These are phyloP conservation scores for Jaltomata sinuosa DNA, from an alignment of 257 asterid species.

Conservation along the genomic window DNA sequence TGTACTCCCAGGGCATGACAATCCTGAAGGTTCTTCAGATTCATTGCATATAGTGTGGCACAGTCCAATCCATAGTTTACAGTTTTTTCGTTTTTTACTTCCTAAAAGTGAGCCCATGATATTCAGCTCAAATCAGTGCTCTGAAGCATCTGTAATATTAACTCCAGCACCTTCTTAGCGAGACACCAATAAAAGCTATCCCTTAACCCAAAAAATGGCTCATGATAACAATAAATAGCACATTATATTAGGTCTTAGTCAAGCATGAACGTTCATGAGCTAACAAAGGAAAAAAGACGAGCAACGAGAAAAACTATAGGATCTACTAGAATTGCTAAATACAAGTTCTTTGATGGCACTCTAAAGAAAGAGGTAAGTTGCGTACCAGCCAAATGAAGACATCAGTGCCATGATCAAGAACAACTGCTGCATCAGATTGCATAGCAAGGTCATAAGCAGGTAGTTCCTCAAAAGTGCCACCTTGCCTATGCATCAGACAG, in stretches of 20 bases:
- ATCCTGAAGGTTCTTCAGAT: not conserved
- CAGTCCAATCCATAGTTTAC: not conserved
- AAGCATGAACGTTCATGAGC: not conserved
- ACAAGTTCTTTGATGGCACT: not conserved
- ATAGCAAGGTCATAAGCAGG: slow-evolving; percentile 96
- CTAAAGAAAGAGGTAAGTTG: not conserved
- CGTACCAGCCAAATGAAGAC: slow-evolving; percentile 98
- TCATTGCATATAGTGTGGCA: not conserved
- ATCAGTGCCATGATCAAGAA: slow-evolving; percentile 98
- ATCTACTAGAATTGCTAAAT: not conserved
- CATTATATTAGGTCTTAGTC: not conserved
- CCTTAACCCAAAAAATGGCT: not conserved
- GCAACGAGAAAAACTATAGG: not conserved
- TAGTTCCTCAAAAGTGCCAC: slow-evolving; percentile 94
- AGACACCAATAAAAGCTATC: not conserved
- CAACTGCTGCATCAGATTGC: slow-evolving; percentile 98
- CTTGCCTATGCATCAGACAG: slow-evolving; percentile 95
- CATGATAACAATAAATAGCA: not conserved
- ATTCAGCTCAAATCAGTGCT: not conserved
- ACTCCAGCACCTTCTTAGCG: not conserved
- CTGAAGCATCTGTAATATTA: not conserved
- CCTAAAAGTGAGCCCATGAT: not conserved
- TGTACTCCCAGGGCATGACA: not conserved
- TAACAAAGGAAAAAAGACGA: not conserved
- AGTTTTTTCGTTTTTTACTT: not conserved